These are phyloP conservation scores for Maudiozyma saulgeensis DNA, from an alignment of 805 yeast species.

Conservation along the genomic window DNA sequence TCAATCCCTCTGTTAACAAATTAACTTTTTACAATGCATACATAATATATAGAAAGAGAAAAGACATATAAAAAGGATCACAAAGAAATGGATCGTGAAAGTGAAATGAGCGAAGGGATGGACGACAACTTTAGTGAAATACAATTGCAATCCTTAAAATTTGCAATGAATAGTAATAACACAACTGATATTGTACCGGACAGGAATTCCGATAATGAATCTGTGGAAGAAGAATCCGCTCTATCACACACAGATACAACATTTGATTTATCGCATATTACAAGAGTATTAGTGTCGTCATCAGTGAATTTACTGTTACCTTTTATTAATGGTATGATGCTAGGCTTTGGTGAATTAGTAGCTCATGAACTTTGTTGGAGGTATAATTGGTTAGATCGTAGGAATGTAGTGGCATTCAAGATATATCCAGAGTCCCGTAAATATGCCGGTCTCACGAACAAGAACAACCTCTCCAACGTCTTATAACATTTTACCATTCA, in stretches of 20 bases:
- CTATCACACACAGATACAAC: conserved; percentile 31
- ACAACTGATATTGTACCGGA: too few species aligned
- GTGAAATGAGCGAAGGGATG: not conserved
- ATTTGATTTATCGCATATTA: conserved; percentile 95
- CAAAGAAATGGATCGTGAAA: not conserved
- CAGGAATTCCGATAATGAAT: too few species aligned
- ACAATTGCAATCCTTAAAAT: not conserved
- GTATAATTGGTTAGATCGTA: conserved; percentile 56
- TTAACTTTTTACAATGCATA: too few species aligned
- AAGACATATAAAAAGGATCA: too few species aligned
- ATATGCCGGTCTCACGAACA: not conserved
- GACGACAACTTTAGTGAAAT: not conserved
- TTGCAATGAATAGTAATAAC: not conserved
- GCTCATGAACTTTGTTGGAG: conserved; percentile 88
- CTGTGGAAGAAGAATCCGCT: not conserved
- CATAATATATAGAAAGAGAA: too few species aligned
- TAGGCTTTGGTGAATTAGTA: conserved; percentile 89
- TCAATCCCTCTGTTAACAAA: too few species aligned
- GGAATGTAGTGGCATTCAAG: conserved; percentile 45
- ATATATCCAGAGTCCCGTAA: conserved; percentile 22
- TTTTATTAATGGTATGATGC: conserved; percentile 86
- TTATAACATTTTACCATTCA: too few species aligned
- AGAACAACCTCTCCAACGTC: too few species aligned
- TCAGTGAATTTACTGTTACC: conserved; percentile 76
- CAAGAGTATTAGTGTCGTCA: conserved; percentile 30